Percentiles rank a stretch among this genome's conserved stretches.
These are phyloP conservation scores for Camellia sinensis DNA, from an alignment of 148 eudicot genomes.

Conservation along the genomic window DNA sequence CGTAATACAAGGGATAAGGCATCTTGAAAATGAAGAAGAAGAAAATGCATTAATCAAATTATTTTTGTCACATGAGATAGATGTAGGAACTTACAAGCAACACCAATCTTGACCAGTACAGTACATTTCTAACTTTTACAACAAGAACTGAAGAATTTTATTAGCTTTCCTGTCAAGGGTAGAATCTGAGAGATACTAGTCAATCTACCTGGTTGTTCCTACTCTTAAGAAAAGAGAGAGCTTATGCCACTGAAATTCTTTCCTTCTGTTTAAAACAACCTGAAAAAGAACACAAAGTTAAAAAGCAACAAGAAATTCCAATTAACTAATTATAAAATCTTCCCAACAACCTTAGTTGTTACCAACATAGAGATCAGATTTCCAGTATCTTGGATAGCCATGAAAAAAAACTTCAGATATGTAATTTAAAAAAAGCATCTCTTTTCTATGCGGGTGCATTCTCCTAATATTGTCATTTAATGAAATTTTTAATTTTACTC, in stretches of 20 bases:
- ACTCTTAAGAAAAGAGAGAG: constrained; percentile 76
- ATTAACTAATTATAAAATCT: constrained; percentile 3
- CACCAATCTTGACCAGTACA: too few species aligned
- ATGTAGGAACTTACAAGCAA: background rate
- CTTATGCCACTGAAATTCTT: constrained; percentile 83
- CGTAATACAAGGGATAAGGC: background rate
- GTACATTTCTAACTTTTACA: background rate
- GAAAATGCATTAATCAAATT: background rate
- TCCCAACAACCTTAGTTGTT: background rate
- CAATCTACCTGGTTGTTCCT: constrained; percentile 65
- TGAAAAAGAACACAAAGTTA: constrained; percentile 28
- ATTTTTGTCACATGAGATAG: background rate
- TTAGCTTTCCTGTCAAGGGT: background rate
- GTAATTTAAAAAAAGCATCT: background rate
- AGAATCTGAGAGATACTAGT: constrained; percentile 5
- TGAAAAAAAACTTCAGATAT: background rate
- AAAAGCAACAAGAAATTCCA: background rate
- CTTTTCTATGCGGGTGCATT: too few species aligned
- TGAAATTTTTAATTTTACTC: too few species aligned
- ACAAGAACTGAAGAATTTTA: background rate
- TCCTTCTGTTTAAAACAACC: constrained; percentile 77
- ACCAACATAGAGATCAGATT: background rate
- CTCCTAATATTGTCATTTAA: too few species aligned
- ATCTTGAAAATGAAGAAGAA: background rate
- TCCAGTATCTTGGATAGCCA: background rate